phyloP scores from a whole-genome alignment of 2,329 filamentous ascomycete species.

The Arthrinium puccinioides region DNA sequence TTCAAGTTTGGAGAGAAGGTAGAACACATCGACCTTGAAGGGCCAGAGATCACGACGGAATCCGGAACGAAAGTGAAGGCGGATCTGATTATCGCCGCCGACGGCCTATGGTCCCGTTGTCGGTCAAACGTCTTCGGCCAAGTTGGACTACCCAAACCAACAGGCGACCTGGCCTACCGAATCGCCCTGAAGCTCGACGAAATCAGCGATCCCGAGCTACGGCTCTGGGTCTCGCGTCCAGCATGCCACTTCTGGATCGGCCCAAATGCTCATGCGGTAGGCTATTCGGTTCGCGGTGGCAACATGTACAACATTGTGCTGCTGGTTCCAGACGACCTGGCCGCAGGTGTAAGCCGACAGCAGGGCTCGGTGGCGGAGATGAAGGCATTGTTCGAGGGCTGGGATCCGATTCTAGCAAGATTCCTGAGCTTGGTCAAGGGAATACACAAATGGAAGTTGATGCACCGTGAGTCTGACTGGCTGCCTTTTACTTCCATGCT shows the following conservation, averaged over 20 bases:
- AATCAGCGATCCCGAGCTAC: constrained; percentile 39
- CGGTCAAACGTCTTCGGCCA: constrained; percentile 39
- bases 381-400: constrained; percentile 49
- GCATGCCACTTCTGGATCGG: constrained; percentile 58
- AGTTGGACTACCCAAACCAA: constrained; percentile 43
- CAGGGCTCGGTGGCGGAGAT: constrained; percentile 53
- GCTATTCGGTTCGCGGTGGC: constrained; percentile 53
- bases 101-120: constrained; percentile 56
- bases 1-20: constrained; percentile 43
- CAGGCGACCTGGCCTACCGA: constrained; percentile 59
- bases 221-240: constrained; percentile 43
- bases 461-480: constrained; percentile 43
- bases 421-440: constrained; percentile 42
- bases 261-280: constrained; percentile 52
- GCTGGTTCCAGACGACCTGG: constrained; percentile 56
- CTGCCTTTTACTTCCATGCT: too few relatives aligned
- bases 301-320: constrained; percentile 60
- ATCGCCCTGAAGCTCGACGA: constrained; percentile 48
- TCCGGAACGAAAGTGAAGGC: constrained; percentile 30
- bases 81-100: constrained; percentile 55
- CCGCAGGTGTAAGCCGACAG: constrained; percentile 41
- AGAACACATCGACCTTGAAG: constrained; percentile 36
- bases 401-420: constrained; percentile 51
- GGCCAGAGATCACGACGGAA: constrained; percentile 30
- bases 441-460: constrained; percentile 64